Conservation (phyloP, 2,329 filamentous ascomycete genomes). For the Anthostomella pinea region DNA sequence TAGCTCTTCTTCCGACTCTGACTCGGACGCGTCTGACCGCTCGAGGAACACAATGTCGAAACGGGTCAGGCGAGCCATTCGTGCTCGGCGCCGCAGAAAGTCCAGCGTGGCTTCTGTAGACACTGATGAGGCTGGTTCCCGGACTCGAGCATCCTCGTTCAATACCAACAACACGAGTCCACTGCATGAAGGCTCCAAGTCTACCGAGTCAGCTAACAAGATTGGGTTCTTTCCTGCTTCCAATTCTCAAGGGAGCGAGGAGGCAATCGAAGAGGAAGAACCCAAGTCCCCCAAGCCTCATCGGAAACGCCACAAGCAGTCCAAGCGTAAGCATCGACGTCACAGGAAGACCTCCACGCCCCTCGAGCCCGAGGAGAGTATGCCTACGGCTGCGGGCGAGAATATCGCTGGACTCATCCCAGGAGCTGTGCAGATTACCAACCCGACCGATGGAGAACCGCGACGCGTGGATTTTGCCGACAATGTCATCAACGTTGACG, state of each 20-base stretch:
- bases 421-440: conserved; percentile 9
- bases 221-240: conserved; percentile 34
- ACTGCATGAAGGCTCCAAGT: conserved; percentile 36
- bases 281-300: conserved; percentile 29
- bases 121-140: conserved; percentile 34
- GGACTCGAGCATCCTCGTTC: conserved; percentile 41
- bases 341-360: conserved; percentile 26
- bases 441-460: conserved; percentile 38
- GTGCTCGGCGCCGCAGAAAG: conserved; percentile 68
- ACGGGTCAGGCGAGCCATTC: conserved; percentile 73
- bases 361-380: conserved; percentile 18
- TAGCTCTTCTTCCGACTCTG: conserved; percentile 57
- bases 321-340: conserved; percentile 43
- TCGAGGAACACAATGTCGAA: conserved; percentile 65
- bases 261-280: conserved; percentile 45
- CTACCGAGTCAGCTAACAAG: conserved; percentile 38
- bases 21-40: conserved; percentile 66
- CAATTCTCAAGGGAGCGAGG: conserved; percentile 41
- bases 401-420: conserved; percentile 31
- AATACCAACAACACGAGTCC: conserved; percentile 36
- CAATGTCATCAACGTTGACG: conserved; percentile 22
- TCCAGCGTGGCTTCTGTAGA: conserved; percentile 71
- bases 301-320: conserved; percentile 38
- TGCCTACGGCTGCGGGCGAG: conserved; percentile 22
- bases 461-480: conserved; percentile 59